Evolutionary conservation across 257 asterid species (phyloP).

Genomic region (Ophiorrhiza pumila): DNA sequence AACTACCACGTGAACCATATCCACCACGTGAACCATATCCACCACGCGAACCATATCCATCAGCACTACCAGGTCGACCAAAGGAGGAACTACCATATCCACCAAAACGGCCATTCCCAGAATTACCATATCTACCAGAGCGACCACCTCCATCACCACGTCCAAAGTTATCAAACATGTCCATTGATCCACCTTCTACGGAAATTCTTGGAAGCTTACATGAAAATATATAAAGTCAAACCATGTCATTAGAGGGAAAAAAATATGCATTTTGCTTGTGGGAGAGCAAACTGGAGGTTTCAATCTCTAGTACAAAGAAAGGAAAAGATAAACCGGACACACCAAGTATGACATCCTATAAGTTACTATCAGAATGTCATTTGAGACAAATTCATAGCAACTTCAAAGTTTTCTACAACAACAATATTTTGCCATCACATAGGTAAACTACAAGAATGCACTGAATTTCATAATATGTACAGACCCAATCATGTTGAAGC

Average conservation of each 20-base stretch:
- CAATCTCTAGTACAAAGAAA: neutral
- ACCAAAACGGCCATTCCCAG: conserved; percentile 58
- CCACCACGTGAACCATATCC: conserved; percentile 38
- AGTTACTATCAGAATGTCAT: neutral
- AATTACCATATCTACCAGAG: conserved; percentile 52
- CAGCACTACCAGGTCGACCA: conserved; percentile 27
- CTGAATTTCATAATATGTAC: neutral
- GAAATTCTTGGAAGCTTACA: conserved; percentile 49
- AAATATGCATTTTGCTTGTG: neutral
- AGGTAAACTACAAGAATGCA: neutral
- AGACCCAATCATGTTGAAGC: neutral
- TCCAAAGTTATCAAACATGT: conserved; percentile 45
- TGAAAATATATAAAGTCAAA: neutral
- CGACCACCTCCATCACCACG: conserved; percentile 40
- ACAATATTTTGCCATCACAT: neutral
- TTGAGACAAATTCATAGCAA: neutral
- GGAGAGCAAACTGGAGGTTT: neutral
- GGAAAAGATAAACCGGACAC: neutral
- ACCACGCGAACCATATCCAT: conserved; percentile 41
- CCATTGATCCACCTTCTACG: conserved; percentile 53
- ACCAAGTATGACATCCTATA: neutral
- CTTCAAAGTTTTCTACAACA: neutral
- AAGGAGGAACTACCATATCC: conserved; percentile 40
- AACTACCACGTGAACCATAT: conserved; percentile 31
- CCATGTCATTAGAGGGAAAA: neutral